phyloP scores from a whole-genome alignment of 805 yeast genomes.

The Vanderwaltozyma polyspora region DNA sequence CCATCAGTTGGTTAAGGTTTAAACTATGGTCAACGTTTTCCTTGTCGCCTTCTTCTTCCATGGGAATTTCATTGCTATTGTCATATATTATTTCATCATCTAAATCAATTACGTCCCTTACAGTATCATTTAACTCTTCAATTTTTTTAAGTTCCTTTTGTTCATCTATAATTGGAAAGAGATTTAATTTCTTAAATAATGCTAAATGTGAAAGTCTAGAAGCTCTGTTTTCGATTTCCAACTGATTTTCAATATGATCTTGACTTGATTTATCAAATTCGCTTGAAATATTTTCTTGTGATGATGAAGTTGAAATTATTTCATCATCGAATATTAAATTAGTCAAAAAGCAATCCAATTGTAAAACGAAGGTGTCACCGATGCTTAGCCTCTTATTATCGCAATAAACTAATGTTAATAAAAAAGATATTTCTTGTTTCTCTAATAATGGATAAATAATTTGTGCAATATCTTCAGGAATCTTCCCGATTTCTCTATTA shows the following conservation, averaged over 20 bases:
- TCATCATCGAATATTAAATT: conserved; percentile 22
- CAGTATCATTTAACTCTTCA: conserved; percentile 9
- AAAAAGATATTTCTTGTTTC: conserved; percentile 41
- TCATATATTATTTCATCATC: background rate
- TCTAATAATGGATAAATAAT: conserved; percentile 53
- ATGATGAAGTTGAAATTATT: conserved; percentile 5
- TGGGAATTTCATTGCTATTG: background rate
- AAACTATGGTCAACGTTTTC: no score
- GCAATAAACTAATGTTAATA: conserved; percentile 46
- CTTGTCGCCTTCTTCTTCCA: background rate
- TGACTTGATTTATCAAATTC: conserved; percentile 7
- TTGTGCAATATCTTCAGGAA: conserved; percentile 58
- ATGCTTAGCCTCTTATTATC: conserved; percentile 44
- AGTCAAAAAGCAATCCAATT: conserved; percentile 53
- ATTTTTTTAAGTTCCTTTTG: conserved; percentile 8
- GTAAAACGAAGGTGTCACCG: conserved; percentile 68
- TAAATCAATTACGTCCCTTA: background rate
- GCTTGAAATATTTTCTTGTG: conserved; percentile 10
- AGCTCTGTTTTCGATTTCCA: conserved; percentile 39
- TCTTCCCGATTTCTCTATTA: conserved; percentile 59
- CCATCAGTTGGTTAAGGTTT: background rate
- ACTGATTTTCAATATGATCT: conserved; percentile 36
- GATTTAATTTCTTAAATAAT: conserved; percentile 42
- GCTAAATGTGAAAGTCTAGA: conserved; percentile 45
- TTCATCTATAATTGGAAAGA: conserved; percentile 11